Conservation (phyloP, 2,329 filamentous ascomycete species). For the Pseudovirgaria hyperparasitica region DNA sequence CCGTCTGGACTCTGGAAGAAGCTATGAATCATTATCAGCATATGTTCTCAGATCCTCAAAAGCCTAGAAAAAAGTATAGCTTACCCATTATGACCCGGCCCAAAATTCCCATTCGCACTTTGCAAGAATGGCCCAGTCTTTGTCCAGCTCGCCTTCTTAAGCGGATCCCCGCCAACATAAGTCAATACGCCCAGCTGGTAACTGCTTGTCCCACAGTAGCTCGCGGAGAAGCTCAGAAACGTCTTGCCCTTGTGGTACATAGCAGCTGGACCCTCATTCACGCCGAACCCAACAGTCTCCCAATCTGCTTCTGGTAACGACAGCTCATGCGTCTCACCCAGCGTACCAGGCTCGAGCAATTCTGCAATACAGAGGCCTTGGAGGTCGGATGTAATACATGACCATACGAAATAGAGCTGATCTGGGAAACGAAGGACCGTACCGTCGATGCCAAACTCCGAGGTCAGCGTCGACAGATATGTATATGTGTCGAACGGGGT, state of each 20-base stretch:
- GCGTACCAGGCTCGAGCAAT: slow-evolving; percentile 27
- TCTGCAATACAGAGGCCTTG: slow-evolving; percentile 30
- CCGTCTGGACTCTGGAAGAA: slow-evolving; percentile 47
- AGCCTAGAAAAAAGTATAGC: slow-evolving; percentile 2
- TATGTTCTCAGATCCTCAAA: no score
- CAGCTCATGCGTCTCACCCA: slow-evolving; percentile 36
- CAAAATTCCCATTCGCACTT: slow-evolving; percentile 43
- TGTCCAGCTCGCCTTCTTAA: slow-evolving; percentile 32
- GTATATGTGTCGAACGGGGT: slow-evolving; percentile 39
- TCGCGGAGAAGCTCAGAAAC: slow-evolving; percentile 42
- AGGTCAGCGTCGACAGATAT: slow-evolving; percentile 35
- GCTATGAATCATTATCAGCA: no score
- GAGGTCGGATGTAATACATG: slow-evolving; percentile 35
- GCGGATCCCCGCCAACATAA: slow-evolving; percentile 37
- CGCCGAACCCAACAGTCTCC: slow-evolving; percentile 37
- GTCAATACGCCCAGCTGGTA: slow-evolving; percentile 43
- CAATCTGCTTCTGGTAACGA: slow-evolving; percentile 38
- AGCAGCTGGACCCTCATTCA: slow-evolving; percentile 43
- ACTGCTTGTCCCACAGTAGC: slow-evolving; percentile 42
- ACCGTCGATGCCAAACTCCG: slow-evolving; percentile 42
- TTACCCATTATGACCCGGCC: slow-evolving; percentile 41
- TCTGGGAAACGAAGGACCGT: slow-evolving; percentile 36
- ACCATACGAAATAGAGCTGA: slow-evolving; percentile 42
- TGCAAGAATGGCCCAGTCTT: slow-evolving; percentile 42
- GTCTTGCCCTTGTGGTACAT: slow-evolving; percentile 42